Evolutionary conservation across 2,329 filamentous ascomycete species (phyloP).

Genomic region (Xylariaceae sp.): DNA sequence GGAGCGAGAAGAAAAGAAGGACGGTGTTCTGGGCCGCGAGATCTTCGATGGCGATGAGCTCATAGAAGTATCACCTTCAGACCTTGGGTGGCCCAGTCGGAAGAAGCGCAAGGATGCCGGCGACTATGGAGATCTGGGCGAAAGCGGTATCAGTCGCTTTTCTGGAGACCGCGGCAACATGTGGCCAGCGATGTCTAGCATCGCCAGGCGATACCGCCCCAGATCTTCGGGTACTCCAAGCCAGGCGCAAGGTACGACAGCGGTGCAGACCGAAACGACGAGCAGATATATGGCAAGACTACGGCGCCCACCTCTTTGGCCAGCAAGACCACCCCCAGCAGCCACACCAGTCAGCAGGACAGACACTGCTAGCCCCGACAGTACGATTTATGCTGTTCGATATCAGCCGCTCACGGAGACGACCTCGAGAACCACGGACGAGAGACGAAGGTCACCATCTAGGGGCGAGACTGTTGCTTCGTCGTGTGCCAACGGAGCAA

Average conservation of each 20-base stretch:
- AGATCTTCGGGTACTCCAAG: constrained; percentile 22
- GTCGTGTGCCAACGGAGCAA: constrained; percentile 12
- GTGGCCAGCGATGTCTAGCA: constrained; percentile 40
- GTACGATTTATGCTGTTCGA: constrained; percentile 60
- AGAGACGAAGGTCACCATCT: constrained; percentile 30
- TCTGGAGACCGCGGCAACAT: constrained; percentile 30
- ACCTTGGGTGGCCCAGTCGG: constrained; percentile 44
- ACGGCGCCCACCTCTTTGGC: constrained; percentile 50
- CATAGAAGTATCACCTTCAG: constrained; percentile 60
- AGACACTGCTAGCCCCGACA: constrained; percentile 60
- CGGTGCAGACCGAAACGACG: constrained; percentile 18
- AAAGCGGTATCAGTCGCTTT: constrained; percentile 27
- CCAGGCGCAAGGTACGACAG: constrained; percentile 13
- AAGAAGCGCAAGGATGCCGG: constrained; percentile 26
- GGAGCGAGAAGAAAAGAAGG: constrained; percentile 89
- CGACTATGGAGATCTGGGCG: constrained; percentile 31
- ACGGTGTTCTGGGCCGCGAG: constrained; percentile 84
- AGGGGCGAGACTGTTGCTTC: constrained; percentile 34
- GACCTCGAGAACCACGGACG: constrained; percentile 43
- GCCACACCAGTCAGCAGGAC: constrained; percentile 57
- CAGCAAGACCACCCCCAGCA: constrained; percentile 51
- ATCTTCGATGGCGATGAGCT: constrained; percentile 94
- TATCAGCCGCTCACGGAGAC: constrained; percentile 57
- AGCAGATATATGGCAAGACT: constrained; percentile 29
- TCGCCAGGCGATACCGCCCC: constrained; percentile 36